These are phyloP conservation scores for Penicillium antarcticum DNA, from an alignment of 495 filamentous ascomycete species.

Conservation along the genomic window DNA sequence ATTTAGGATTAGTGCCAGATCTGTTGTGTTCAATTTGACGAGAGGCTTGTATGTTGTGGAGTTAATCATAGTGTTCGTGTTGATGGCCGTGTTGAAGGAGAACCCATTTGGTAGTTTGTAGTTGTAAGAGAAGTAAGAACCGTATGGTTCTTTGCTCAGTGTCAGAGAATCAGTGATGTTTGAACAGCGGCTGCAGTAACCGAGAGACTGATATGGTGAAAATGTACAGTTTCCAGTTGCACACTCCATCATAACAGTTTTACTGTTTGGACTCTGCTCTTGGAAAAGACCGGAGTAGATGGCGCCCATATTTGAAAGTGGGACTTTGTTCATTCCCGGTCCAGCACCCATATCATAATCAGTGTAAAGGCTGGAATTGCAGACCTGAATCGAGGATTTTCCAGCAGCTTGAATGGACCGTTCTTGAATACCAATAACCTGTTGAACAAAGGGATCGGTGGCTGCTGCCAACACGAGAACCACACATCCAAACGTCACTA, in stretches of 20 bases:
- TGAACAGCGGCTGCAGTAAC: conserved; percentile 37
- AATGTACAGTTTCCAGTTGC: conserved; percentile 45
- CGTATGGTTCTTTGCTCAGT: neutral
- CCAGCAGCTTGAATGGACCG: conserved; percentile 12
- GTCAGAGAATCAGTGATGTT: conserved; percentile 30
- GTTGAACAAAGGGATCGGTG: conserved; percentile 45
- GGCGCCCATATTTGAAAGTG: conserved; percentile 30
- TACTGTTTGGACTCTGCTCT: conserved; percentile 14
- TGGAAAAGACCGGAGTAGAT: conserved; percentile 37
- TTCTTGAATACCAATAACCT: conserved; percentile 32
- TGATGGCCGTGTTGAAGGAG: conserved; percentile 12
- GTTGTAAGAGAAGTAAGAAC: conserved; percentile 9
- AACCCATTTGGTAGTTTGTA: conserved; percentile 23
- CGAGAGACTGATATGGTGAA: conserved; percentile 40
- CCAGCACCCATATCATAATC: conserved; percentile 28
- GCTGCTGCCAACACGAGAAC: conserved; percentile 36
- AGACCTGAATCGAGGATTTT: conserved; percentile 19
- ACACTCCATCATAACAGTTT: conserved; percentile 25
- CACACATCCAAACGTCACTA: conserved; percentile 39
- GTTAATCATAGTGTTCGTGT: conserved; percentile 23
- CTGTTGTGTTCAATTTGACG: conserved; percentile 11
- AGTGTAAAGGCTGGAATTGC: conserved; percentile 21
- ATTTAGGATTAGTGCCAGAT: conserved; percentile 17
- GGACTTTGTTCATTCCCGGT: conserved; percentile 26
- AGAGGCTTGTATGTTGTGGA: conserved; percentile 10